Percentiles rank a stretch among this genome's conserved stretches.
These are phyloP conservation scores for Mycena sp. DNA, from an alignment of 1,284 basidiomycete species.

Conservation along the genomic window DNA sequence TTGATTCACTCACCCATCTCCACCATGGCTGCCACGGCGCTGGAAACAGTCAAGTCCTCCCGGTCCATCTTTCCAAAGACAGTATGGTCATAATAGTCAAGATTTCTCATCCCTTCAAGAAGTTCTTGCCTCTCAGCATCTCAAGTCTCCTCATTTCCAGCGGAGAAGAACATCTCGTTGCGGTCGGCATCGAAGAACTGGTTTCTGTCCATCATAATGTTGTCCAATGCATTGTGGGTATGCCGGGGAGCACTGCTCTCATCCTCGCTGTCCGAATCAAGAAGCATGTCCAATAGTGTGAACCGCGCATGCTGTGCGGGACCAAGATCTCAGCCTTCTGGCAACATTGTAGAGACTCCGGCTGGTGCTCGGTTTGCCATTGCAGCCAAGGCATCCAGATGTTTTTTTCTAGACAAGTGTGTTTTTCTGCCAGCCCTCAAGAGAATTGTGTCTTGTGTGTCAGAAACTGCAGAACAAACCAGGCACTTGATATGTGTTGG, in stretches of 20 bases:
- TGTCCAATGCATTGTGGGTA: not conserved
- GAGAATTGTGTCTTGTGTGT: conserved; percentile 1
- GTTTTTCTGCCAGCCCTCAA: not conserved
- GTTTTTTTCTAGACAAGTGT: not conserved
- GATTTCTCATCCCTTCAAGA: not conserved
- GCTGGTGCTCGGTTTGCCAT: not conserved
- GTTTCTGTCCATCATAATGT: conserved; percentile 3
- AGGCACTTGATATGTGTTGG: conserved; percentile 2
- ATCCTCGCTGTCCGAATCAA: conserved; percentile 4
- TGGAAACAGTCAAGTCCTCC: not conserved
- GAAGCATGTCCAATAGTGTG: not conserved
- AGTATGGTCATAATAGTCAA: conserved; percentile 8
- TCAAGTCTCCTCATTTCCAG: not conserved
- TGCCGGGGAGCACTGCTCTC: not conserved
- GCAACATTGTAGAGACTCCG: too few relatives aligned
- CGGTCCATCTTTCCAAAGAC: conserved; percentile 6
- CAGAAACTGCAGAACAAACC: not conserved
- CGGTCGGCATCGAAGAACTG: conserved; percentile 4
- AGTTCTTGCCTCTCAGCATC: not conserved
- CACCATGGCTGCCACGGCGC: not conserved
- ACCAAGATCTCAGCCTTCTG: not conserved
- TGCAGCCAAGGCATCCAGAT: not conserved
- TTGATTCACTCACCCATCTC: not conserved
- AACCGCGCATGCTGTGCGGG: not conserved
- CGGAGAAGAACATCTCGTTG: conserved; percentile 1